phyloP scores from a whole-genome alignment of 208 protist species.

The Acanthamoeba castellanii region DNA sequence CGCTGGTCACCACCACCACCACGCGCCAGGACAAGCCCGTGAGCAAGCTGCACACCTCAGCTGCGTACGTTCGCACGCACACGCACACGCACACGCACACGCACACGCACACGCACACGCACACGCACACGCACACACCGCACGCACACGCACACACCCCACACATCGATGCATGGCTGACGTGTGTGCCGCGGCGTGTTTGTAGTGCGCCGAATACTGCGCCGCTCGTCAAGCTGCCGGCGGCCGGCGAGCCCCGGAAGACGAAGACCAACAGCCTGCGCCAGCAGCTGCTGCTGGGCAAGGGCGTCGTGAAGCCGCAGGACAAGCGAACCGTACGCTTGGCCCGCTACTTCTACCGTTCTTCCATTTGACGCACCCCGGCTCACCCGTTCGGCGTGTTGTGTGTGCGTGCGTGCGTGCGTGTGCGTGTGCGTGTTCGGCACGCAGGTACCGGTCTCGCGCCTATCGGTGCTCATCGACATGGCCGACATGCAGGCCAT shows the following conservation, averaged over 20 bases:
- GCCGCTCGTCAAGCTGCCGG: background rate
- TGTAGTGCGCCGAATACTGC: background rate
- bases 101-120: too few relatives aligned
- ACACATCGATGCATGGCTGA: too few relatives aligned
- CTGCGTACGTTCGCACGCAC: background rate
- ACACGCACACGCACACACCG: background rate
- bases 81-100: background rate
- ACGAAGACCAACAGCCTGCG: slow-evolving; percentile 20
- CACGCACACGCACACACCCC: background rate
- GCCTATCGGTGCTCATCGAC: slow-evolving; percentile 27
- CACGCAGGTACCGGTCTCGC: slow-evolving; percentile 25
- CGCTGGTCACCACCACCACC: background rate
- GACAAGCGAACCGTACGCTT: slow-evolving; percentile 7
- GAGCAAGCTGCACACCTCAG: background rate
- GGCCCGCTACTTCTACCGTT: background rate
- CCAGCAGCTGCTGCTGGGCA: slow-evolving; percentile 15
- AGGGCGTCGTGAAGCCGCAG: slow-evolving; percentile 21
- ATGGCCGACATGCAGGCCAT: background rate
- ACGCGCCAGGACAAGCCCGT: background rate
- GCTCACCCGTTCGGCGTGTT: background rate
- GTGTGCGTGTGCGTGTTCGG: too few relatives aligned
- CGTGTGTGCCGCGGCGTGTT: background rate
- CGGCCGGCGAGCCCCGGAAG: background rate
- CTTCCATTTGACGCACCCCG: too few relatives aligned
- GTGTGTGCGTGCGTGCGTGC: too few relatives aligned